These are phyloP conservation scores for Vinca minor DNA, from an alignment of 257 asterid genomes.

Conservation along the genomic window DNA sequence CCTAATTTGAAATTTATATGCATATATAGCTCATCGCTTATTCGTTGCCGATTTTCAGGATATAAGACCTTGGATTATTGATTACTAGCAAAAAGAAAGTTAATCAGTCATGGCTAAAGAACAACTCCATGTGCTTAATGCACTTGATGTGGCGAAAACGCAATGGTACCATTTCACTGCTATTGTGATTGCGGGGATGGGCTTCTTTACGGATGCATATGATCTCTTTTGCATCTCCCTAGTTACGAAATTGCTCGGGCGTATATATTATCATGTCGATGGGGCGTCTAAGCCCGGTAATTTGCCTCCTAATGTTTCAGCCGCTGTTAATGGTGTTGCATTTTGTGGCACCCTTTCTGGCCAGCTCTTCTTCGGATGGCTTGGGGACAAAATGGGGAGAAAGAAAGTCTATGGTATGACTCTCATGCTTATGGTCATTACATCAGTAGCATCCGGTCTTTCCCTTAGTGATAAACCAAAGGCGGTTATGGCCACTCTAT, in stretches of 20 bases:
- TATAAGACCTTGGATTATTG: neutral
- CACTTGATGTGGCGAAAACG: slow-evolving; percentile 67
- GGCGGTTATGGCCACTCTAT: too few relatives aligned
- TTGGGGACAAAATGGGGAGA: too few relatives aligned
- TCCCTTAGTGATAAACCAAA: too few relatives aligned
- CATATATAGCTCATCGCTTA: neutral
- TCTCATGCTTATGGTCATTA: too few relatives aligned
- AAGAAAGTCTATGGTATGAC: too few relatives aligned
- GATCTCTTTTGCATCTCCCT: slow-evolving; percentile 50
- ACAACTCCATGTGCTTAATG: slow-evolving; percentile 43
- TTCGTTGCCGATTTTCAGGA: neutral
- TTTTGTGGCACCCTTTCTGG: slow-evolving; percentile 14
- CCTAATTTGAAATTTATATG: neutral
- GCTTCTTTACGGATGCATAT: slow-evolving; percentile 64
- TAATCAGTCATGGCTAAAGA: slow-evolving; percentile 30
- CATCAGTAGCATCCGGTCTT: too few relatives aligned
- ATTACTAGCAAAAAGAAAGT: neutral
- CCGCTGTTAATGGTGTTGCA: slow-evolving; percentile 21
- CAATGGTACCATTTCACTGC: too few relatives aligned
- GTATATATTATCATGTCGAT: too few relatives aligned
- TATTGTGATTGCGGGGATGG: slow-evolving; percentile 61
- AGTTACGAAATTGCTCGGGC: slow-evolving; percentile 41
- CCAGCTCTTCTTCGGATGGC: too few relatives aligned
- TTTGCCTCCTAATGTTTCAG: slow-evolving; percentile 23
- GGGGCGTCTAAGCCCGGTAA: slow-evolving; percentile 22